A percentile compares a stretch with the other conserved stretches of the same genome.
phyloP scores from a whole-genome alignment of 306 rosid species.

The Coriaria nepalensis region DNA sequence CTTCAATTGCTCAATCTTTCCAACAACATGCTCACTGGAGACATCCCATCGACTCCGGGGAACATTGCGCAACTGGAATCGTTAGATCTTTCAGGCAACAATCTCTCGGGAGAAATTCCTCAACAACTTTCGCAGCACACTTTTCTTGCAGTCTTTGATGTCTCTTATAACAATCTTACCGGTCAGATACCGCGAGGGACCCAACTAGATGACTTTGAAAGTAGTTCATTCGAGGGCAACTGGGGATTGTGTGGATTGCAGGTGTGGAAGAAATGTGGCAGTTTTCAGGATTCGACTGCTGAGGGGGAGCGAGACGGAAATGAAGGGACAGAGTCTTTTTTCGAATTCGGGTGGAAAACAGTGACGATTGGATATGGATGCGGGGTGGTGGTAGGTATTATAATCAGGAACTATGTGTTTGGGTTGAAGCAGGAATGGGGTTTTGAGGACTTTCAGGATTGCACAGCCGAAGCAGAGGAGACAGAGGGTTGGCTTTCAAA shows the following conservation, averaged over 20 bases:
- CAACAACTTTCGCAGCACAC: not conserved
- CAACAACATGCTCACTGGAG: not conserved
- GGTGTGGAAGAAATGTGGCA: not conserved
- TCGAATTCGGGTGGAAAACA: not conserved
- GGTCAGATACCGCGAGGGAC: not conserved
- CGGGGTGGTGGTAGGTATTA: not conserved
- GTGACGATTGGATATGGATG: slow-evolving; percentile 1
- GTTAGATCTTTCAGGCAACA: too few relatives aligned
- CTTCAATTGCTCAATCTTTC: not conserved
- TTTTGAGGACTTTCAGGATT: slow-evolving; percentile 3
- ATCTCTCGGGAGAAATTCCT: not conserved
- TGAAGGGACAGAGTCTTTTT: not conserved
- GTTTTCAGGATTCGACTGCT: not conserved
- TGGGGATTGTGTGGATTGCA: not conserved
- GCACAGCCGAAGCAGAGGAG: not conserved
- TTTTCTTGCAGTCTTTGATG: not conserved
- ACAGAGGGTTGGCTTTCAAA: not conserved
- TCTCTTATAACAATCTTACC: not conserved
- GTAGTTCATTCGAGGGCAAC: not conserved
- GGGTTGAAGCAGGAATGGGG: slow-evolving; percentile 1
- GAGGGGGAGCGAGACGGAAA: not conserved
- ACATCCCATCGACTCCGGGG: not conserved
- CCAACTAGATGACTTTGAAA: not conserved
- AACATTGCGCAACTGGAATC: not conserved
- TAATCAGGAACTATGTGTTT: not conserved